Conservation (phyloP, 257 asterid species). For the Solanum tarapatanum region DNA sequence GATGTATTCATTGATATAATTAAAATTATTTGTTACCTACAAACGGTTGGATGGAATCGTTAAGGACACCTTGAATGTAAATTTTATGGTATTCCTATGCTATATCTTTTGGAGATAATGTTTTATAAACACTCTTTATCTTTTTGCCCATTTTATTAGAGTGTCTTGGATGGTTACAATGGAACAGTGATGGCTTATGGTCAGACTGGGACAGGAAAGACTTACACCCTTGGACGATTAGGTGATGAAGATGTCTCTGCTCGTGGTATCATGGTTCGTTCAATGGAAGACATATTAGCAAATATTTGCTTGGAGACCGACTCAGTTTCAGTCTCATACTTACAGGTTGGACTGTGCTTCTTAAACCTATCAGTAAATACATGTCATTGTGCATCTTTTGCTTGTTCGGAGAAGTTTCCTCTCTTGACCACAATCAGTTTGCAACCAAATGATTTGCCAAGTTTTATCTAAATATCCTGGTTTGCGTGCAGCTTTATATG, state of each 20-base stretch:
- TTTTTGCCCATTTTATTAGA: slow-evolving; percentile 28
- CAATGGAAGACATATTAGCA: slow-evolving; percentile 92
- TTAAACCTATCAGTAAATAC: neutral
- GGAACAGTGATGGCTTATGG: slow-evolving; percentile 99
- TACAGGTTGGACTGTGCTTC: slow-evolving; percentile 51
- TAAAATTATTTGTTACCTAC: neutral
- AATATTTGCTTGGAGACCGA: slow-evolving; percentile 69
- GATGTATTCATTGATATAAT: neutral
- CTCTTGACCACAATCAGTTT: neutral
- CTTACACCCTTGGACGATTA: slow-evolving; percentile 90
- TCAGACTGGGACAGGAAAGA: slow-evolving; percentile 98
- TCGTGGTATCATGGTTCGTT: slow-evolving; percentile 99
- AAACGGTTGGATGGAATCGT: neutral
- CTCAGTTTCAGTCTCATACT: slow-evolving; percentile 73
- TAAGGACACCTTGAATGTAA: neutral
- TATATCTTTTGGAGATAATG: neutral
- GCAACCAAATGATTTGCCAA: neutral
- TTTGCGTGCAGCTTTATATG: slow-evolving; percentile 78
- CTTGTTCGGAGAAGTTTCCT: neutral
- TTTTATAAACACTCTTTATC: neutral
- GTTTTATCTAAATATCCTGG: slow-evolving; percentile 2
- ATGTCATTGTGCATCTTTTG: neutral
- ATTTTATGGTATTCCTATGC: neutral
- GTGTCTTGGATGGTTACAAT: slow-evolving; percentile 93
- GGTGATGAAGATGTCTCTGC: slow-evolving; percentile 98